Evolutionary conservation across 2,329 filamentous ascomycete species (phyloP), one percentile per base, ranked within the genome.

Genomic region (Diaporthe nobilis): DNA sequence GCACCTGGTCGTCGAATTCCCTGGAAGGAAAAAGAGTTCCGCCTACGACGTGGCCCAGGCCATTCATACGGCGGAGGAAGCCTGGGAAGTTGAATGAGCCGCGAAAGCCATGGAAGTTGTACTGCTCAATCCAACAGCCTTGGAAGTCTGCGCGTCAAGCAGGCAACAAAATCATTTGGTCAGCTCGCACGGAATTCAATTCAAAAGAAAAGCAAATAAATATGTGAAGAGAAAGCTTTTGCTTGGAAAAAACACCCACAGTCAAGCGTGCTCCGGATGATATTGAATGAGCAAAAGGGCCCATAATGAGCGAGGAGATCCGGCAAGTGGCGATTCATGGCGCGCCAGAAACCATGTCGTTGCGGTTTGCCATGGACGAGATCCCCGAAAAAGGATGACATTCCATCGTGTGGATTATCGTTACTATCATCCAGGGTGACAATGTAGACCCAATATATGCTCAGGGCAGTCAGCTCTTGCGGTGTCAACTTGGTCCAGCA

Each of bases 291-390:
- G 12, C 51, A 53, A 53, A 53, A 53, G 4, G 51, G 51, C 51
- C 51, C 51, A 53, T 53, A 53, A 25, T 53, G n/a, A 53, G 5
- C 51, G 6, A 53, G 51, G n/a, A 53, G 25, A 28, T 53, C 51
- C n/a, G 51, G 51, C 51, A 53, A 28, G 12, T 53, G 12, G n/a
- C 7, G 9, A 53, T 53, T 53, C n/a, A 53, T 53, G n/a, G 10
- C 51, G 51, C 51, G 51, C 51, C 51, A 53, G 51, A 53, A 53
- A 28, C 51, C 51, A 53, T 53, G 51, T 53, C 51, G 51, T 53
- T 53, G 51, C 51, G 51, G 51, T 5, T 53, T 28, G 4, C 51
- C n/a, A 53, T 53, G 51, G 51, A 53, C 10, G 51, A 53, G 51
- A 53, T 53, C 51, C n/a, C 25, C n/a, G 5, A 53, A 53, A n/a